These are phyloP conservation scores for Exophiala alcalophila DNA, from an alignment of 2,329 filamentous ascomycete genomes.

Conservation along the genomic window DNA sequence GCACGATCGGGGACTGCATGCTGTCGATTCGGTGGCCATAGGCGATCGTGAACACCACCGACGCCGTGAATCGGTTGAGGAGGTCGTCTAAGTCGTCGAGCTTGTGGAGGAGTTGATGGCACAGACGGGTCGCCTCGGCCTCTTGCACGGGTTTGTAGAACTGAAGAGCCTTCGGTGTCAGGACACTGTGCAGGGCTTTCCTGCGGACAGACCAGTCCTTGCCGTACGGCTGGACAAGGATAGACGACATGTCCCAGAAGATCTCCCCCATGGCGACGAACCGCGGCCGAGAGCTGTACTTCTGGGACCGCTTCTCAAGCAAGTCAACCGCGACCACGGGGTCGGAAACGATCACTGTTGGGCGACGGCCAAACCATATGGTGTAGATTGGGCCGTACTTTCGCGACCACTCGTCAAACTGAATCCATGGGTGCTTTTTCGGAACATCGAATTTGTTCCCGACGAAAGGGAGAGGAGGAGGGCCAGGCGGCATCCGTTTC, in stretches of 20 bases:
- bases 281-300: constrained; percentile 40
- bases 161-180: constrained; percentile 42
- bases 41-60: constrained; percentile 39
- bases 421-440: constrained; percentile 31
- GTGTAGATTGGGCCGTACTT: constrained; percentile 38
- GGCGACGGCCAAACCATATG: constrained; percentile 26
- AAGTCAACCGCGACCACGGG: constrained; percentile 38
- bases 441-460: constrained; percentile 35
- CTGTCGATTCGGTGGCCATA: constrained; percentile 39
- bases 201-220: constrained; percentile 37
- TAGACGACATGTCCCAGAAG: constrained; percentile 26
- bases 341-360: constrained; percentile 38
- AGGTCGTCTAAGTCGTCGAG: constrained; percentile 37
- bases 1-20: constrained; percentile 36
- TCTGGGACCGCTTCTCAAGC: constrained; percentile 38
- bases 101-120: constrained; percentile 34
- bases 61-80: constrained; percentile 40
- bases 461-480: constrained; percentile 33
- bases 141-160: constrained; percentile 36
- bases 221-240: constrained; percentile 50
- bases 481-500: constrained; percentile 32
- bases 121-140: constrained; percentile 34
- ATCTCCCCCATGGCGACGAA: constrained; percentile 32
- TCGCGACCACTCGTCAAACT: constrained; percentile 37
- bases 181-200: constrained; percentile 41